Conservation (phyloP, 495 filamentous ascomycete species). For the Neurospora hispaniola region DNA sequence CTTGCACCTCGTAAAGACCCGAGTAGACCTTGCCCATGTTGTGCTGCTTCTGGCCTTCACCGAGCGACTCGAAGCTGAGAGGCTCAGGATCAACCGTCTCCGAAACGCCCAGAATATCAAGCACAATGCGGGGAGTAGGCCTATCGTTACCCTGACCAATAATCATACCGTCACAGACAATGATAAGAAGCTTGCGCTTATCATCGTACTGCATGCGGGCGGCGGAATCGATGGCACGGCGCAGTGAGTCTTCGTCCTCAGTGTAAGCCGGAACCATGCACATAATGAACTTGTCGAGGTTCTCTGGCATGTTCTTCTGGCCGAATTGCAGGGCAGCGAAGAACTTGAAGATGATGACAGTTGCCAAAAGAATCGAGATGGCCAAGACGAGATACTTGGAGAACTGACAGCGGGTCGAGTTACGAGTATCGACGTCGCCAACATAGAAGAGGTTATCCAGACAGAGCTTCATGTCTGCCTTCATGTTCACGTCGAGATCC, state of each 20-base stretch:
- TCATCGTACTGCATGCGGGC: constrained; percentile 96
- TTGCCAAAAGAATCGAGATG: constrained; percentile 71
- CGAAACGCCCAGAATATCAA: constrained; percentile 92
- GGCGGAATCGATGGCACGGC: constrained; percentile 92
- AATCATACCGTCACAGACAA: constrained; percentile 99
- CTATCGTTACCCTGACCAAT: constrained; percentile 96
- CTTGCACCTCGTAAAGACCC: constrained; percentile 92
- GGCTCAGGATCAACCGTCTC: constrained; percentile 94
- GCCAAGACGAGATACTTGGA: constrained; percentile 84
- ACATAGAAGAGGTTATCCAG: constrained; percentile 94
- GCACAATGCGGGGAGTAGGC: constrained; percentile 88
- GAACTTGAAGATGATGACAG: constrained; percentile 91
- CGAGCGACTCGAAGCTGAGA: constrained; percentile 91
- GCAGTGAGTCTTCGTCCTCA: constrained; percentile 93
- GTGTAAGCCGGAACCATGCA: constrained; percentile 97
- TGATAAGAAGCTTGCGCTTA: constrained; percentile 88
- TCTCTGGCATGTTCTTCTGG: constrained; percentile 82
- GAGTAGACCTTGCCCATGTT: constrained; percentile 99
- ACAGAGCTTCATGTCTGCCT: constrained; percentile 66
- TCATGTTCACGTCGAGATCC: constrained; percentile 39
- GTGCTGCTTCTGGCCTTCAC: constrained; percentile 93
- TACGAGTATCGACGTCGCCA: constrained; percentile 83
- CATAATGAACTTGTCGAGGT: constrained; percentile 96
- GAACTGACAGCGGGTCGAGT: constrained; percentile 76
- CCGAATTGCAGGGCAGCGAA: constrained; percentile 91